Evolutionary conservation across 306 rosid genomes (phyloP).

Genomic region (Crotalaria pallida): DNA sequence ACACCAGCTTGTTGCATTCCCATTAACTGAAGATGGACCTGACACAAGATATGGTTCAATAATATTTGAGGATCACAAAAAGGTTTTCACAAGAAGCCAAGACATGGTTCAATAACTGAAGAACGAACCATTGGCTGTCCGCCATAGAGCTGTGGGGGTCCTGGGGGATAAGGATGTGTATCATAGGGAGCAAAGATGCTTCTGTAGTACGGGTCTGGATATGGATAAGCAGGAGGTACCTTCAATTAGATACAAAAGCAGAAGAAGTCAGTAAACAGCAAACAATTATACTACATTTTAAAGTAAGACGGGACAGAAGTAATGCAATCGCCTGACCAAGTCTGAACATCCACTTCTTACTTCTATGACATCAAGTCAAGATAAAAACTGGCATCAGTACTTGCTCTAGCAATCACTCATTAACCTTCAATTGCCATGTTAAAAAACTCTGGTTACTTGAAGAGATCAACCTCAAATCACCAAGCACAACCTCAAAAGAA

Average conservation of each 20-base stretch:
- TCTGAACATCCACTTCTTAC: conserved; percentile 17
- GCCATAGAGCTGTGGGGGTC: conserved; percentile 77
- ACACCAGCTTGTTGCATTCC: conserved; percentile 95
- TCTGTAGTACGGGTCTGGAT: conserved; percentile 93
- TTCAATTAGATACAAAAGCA: conserved; percentile 33
- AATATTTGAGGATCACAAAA: not conserved
- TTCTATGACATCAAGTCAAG: conserved; percentile 19
- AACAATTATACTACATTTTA: not conserved
- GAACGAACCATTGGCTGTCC: conserved; percentile 81
- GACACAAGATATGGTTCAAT: conserved; percentile 22
- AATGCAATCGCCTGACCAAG: conserved; percentile 10
- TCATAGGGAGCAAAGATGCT: conserved; percentile 95
- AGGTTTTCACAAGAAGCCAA: not conserved
- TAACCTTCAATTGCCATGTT: conserved; percentile 15
- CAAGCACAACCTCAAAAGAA: conserved; percentile 9
- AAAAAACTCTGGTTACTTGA: not conserved
- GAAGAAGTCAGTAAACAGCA: conserved; percentile 20
- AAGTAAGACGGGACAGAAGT: not conserved
- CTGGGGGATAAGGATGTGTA: conserved; percentile 71
- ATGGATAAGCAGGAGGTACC: conserved; percentile 80
- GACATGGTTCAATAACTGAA: no score
- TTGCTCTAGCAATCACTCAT: conserved; percentile 15
- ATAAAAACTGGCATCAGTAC: conserved; percentile 16
- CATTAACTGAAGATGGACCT: conserved; percentile 93
- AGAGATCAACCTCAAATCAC: conserved; percentile 7